Base-by-base conservation (phyloP, 768 basidiomycete species). In the Trametes sanguinea region DNA sequence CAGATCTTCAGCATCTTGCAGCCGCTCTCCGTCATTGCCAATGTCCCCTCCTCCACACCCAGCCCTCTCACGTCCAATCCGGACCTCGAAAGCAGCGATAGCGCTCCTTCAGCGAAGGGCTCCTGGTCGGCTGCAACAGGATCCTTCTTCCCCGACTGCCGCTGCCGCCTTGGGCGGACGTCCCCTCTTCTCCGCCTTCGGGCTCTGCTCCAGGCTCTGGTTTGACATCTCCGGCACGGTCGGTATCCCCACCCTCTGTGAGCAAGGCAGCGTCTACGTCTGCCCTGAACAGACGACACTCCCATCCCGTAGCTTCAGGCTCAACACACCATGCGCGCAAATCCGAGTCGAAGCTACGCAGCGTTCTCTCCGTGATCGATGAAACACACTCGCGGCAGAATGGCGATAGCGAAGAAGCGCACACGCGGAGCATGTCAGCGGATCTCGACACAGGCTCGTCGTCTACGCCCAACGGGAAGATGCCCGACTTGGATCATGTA, bases 1-100 rank as follows among this genome's bases (percentile, higher is more conserved):
- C 89, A 94, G 71, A 95, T 97, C 65, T 96, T 96, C 76, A 92
- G 87, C 71, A 95, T 97, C 62, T 82, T 98, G 2, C 87, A 93
- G 5, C 95, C 95, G 2, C 80, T 94, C 35, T 89, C 90, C 35
- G 81, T 84, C 51, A 86, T 92, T 61, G 87, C 88, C 78, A 83
- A 84, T 43, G 76, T 77, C 27, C 78, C 77, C n/a, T 85, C 89
- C 6, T 76, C 87, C 14, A 81, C 85, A 27, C 78, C 86, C 16
- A 85, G 83, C 65, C 84, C 89, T n/a, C 69, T 83, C 63, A 81
- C 81, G 60, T 60, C 80, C 57, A 65, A 80, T 44, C 69, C 67
- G 59, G 57, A 72, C 64, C 80, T 62, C 76, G 71, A 71, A 47
- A 64, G 65, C 51, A 72, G 69, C 51, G 71, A 72, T 39, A 63